Evolutionary conservation across 495 filamentous ascomycete genomes (phyloP), one percentile per base, ranked within the genome.

Genomic region (Penicillium salamii): DNA sequence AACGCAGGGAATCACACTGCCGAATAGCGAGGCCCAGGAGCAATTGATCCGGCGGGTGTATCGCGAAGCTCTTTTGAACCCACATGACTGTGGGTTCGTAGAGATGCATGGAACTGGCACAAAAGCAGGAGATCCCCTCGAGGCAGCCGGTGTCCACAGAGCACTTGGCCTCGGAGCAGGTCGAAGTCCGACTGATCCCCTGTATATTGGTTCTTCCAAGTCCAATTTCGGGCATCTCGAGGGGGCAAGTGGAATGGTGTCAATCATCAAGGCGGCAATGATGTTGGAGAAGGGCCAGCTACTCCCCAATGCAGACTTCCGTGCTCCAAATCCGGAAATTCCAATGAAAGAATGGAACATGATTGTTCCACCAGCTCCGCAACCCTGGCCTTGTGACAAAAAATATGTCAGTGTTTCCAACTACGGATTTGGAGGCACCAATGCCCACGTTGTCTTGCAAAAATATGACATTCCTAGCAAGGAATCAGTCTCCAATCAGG

Each of bases 241-340:
- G 54, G 77, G 74, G 34, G 76, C 73, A 19, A 76, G 73, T 49
- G 82, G 83, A 19, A 69, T 87, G 28, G 72, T 78, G 4, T 78
- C 75, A 7, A 49, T 86, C 7, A 81, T 86, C 52, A 86, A 87
- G 54, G 68, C 74, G 0, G 69, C 74, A 11, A 52, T 84, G 46
- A 78, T 80, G 63, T 62, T 87, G 19, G 80, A 87, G 40, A 75
- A 74, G 47, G 76, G 72, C 14, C 17, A 57, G 5, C 49, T 71
- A 7, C 63, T 67, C 7, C 59, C 67, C 11, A 59, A 71, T 29
- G 59, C 65, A 8, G 59, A 72, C 28, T 75, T 72, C 39, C 53
- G 51, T 37, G 60, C 52, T 11, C 49, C 60, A 1, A 72, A 75
- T 36, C 62, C 67, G 0, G 57, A 63, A 26, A 4, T 26, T 4